phyloP scores from a whole-genome alignment of 495 filamentous ascomycete genomes.

The Chaetomium fimeti region DNA sequence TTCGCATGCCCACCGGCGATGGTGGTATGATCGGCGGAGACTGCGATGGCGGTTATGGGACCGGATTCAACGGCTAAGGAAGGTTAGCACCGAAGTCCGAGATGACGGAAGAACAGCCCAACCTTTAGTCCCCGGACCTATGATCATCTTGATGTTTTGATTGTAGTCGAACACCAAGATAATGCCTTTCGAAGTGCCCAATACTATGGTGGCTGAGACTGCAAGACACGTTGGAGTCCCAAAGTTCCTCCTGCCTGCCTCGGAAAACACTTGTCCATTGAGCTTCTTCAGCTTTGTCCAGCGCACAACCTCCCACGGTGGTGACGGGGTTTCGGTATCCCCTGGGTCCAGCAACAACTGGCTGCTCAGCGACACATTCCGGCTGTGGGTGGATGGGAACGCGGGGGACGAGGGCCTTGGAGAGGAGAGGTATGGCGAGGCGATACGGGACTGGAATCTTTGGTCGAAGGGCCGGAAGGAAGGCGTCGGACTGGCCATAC shows the following conservation, averaged over 20 bases:
- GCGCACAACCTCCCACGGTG: conserved; percentile 93
- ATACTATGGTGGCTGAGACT: conserved; percentile 84
- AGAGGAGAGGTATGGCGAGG: conserved; percentile 54
- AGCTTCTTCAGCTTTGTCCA: conserved; percentile 95
- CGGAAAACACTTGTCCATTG: conserved; percentile 87
- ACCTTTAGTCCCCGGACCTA: conserved; percentile 95
- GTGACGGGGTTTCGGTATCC: conserved; percentile 64
- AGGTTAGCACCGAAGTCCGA: conserved; percentile 26
- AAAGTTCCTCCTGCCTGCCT: conserved; percentile 88
- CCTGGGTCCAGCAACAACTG: conserved; percentile 54
- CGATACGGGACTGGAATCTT: conserved; percentile 84
- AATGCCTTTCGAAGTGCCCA: conserved; percentile 92
- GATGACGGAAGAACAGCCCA: conserved; percentile 26
- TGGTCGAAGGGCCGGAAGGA: conserved; percentile 91
- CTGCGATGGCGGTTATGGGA: conserved; percentile 77
- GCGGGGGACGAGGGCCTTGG: conserved; percentile 76
- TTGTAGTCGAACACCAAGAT: conserved; percentile 96
- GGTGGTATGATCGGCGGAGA: conserved; percentile 91
- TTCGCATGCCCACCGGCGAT: conserved; percentile 85
- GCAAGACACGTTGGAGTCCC: conserved; percentile 85
- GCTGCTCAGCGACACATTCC: conserved; percentile 68
- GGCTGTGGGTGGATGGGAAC: conserved; percentile 70
- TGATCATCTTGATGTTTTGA: conserved; percentile 87
- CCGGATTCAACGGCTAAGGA: conserved; percentile 81
- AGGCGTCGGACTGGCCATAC: conserved; percentile 61